Evolutionary conservation across 2,329 filamentous ascomycete genomes (phyloP), one percentile per base, ranked within the genome.

Genomic region (Penicillium sp.): DNA sequence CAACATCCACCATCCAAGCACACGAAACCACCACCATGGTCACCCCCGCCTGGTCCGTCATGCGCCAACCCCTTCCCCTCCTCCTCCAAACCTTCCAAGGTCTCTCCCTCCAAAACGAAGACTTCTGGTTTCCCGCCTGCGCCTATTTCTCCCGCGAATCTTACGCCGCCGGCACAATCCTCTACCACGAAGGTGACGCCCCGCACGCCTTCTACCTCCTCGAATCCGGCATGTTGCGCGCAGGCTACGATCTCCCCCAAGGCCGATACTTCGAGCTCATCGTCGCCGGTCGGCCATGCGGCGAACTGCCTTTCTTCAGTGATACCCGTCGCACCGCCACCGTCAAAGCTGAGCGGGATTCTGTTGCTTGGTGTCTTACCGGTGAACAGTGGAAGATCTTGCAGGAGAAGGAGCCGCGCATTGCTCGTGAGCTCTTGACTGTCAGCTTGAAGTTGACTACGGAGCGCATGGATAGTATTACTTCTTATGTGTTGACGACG

Each of bases 11-110:
- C 0, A 79, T 97, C 50, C 85, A 81, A 49, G 61, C 63, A 24
- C 60, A 60, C 47, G 88, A 88, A 58, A 70, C 71, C 46, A 75
- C 82, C 9, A 75, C 81, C 24, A 58, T 67, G 42, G 77, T 81
- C 5, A 77, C 83, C 18, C 80, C 83, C 1, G 88, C 86, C 67
- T 97, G 92, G 89, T 86, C 88, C 65, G 85, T 86, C 62, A 95
- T 97, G 72, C 90, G 89, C 61, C 92, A 97, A 69, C 94, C 94
- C 0, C 83, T 97, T 7, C 89, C 90, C 1, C 84, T 99, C 44
- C 90, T 99, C 72, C 82, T 99, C 22, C 93, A 97, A 70, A 90
- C 94, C n/a, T 97, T 99, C 76, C 88, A 94, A 68, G 89, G 91
- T 42, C 79, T 97, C 11, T 95, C 90, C 48, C 79, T 85, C 48